Percentiles rank a stretch among this genome's conserved stretches.
Conservation (phyloP, 371 early-diverging fungal genomes). For the Blastocladiella emersonii region DNA sequence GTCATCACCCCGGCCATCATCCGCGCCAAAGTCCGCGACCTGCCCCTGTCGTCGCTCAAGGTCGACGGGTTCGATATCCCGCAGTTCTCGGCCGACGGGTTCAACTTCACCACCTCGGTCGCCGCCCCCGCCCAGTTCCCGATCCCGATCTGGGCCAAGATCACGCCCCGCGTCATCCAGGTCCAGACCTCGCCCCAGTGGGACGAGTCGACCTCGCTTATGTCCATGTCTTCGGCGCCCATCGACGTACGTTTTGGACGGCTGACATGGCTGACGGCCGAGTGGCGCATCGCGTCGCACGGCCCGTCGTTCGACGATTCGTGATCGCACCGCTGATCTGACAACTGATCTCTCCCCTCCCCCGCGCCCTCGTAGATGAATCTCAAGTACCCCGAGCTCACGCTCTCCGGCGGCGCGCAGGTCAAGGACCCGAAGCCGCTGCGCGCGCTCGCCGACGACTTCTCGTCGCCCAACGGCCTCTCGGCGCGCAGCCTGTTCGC, state of each 20-base stretch:
- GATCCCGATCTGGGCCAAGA: constrained; percentile 5
- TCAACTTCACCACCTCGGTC: constrained; percentile 1
- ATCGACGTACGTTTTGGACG: background rate
- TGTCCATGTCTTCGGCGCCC: background rate
- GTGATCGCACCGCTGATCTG: background rate
- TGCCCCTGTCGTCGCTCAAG: constrained; percentile 2
- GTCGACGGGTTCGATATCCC: constrained; percentile 4
- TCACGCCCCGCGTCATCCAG: background rate
- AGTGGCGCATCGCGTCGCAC: too few relatives aligned
- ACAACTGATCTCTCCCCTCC: background rate
- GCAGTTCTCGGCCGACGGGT: background rate
- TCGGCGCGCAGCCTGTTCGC: constrained; percentile 4
- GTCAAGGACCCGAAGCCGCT: background rate
- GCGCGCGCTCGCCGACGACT: background rate
- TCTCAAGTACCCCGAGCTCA: constrained; percentile 7
- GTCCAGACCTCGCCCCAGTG: background rate
- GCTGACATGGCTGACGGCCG: too few relatives aligned
- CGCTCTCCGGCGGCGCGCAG: constrained; percentile 1
- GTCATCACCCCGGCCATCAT: constrained; percentile 14
- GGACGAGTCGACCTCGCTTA: background rate
- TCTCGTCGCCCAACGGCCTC: constrained; percentile 9
- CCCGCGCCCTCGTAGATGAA: too few relatives aligned
- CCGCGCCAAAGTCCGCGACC: constrained; percentile 11
- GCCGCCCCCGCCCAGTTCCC: constrained; percentile 7
- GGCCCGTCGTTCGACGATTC: constrained; percentile 7